Conservation (phyloP, 208 protist species). For the Porcisia deanei region DNA sequence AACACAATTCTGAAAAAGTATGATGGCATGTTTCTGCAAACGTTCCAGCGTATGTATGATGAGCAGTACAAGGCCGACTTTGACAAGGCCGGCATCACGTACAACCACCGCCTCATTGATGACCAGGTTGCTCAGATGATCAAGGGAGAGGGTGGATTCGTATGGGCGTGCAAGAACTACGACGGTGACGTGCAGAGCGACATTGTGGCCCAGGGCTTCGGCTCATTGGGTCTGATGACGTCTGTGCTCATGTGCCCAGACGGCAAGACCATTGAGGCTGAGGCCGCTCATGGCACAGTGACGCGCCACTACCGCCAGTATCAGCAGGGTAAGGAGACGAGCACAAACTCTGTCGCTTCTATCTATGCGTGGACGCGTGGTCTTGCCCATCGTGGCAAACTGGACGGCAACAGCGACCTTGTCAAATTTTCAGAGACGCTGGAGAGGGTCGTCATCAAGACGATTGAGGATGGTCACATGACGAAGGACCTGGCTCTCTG, state of each 20-base stretch:
- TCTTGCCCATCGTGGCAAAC: slow-evolving; percentile 94
- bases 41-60: slow-evolving; percentile 96
- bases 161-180: slow-evolving; percentile 99
- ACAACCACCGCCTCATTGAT: slow-evolving; percentile 98
- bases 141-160: slow-evolving; percentile 93
- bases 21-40: slow-evolving; percentile 97
- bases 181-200: slow-evolving; percentile 99
- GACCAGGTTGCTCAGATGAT: slow-evolving; percentile 97
- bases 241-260: slow-evolving; percentile 97
- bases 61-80: slow-evolving; percentile 86
- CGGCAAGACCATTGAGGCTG: slow-evolving; percentile 96
- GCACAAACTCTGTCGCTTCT: slow-evolving; percentile 97
- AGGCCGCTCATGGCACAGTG: slow-evolving; percentile 98
- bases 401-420: slow-evolving; percentile 94
- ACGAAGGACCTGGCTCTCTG: slow-evolving; percentile 98
- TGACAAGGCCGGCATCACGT: slow-evolving; percentile 87
- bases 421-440: slow-evolving; percentile 87
- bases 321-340: slow-evolving; percentile 96
- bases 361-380: slow-evolving; percentile 98
- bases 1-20: slow-evolving; percentile 99
- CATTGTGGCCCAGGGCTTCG: slow-evolving; percentile 97
- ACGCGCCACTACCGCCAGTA: slow-evolving; percentile 97
- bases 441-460: slow-evolving; percentile 90
- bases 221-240: slow-evolving; percentile 98
- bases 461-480: slow-evolving; percentile 95